Conservation (phyloP, 805 yeast genomes). For the Ogataea nitratoaversa region DNA sequence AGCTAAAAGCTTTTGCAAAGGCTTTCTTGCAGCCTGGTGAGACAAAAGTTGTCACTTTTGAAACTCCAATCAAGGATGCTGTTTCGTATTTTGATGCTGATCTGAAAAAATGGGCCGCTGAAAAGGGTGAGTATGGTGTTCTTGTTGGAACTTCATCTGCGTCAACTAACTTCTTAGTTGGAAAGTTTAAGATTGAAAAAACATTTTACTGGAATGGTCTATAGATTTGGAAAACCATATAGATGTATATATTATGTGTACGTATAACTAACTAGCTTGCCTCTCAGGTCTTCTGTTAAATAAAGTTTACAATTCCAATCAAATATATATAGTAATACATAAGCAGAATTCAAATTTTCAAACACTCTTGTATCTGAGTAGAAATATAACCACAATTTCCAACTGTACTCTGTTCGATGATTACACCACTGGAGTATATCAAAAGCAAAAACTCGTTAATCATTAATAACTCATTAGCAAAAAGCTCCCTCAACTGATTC, state of each 20-base stretch:
- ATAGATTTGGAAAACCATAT: constrained; percentile 2
- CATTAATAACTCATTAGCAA: constrained; percentile 3
- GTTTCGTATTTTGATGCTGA: constrained; percentile 52
- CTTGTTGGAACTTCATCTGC: constrained; percentile 38
- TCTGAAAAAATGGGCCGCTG: constrained; percentile 46
- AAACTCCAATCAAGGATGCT: constrained; percentile 44
- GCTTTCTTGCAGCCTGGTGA: constrained; percentile 43
- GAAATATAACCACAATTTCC: constrained; percentile 4
- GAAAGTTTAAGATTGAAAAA: constrained; percentile 4
- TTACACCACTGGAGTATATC: constrained; percentile 4
- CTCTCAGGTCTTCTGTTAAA: too few relatives aligned
- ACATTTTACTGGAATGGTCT: constrained; percentile 12
- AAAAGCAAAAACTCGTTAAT: constrained; percentile 5
- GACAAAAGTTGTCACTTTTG: constrained; percentile 33
- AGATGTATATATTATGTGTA: too few relatives aligned
- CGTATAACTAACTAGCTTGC: not conserved
- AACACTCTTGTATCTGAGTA: constrained; percentile 8
- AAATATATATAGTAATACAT: too few relatives aligned
- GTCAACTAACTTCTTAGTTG: constrained; percentile 5
- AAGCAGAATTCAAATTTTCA: too few relatives aligned
- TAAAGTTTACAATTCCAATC: too few relatives aligned
- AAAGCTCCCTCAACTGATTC: not conserved
- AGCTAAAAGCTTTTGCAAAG: constrained; percentile 55
- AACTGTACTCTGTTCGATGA: constrained; percentile 2
- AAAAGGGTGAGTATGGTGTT: constrained; percentile 46